Percentiles rank a stretch among this genome's conserved stretches.
Conservation (phyloP, 2,329 filamentous ascomycete genomes). For the Leptographium wingfieldii region DNA sequence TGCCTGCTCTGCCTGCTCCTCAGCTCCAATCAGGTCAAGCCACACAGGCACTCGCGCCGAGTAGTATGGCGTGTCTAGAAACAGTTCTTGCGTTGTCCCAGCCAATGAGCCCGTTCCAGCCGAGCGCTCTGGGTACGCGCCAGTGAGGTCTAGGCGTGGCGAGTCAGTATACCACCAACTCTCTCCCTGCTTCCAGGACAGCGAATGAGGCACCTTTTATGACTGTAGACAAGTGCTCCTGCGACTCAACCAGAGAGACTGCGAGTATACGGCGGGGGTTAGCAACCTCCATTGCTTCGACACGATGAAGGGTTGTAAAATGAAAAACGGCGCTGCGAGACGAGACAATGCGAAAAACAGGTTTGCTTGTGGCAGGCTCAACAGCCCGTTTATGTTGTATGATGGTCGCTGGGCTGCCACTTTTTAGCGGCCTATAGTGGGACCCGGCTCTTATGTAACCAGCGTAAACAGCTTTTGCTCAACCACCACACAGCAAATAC, state of each 20-base stretch:
- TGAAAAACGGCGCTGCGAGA: background rate
- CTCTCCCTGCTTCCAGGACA: background rate
- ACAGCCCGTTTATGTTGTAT: background rate
- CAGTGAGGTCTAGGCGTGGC: constrained; percentile 35
- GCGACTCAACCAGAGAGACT: constrained; percentile 36
- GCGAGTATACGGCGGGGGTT: constrained; percentile 47
- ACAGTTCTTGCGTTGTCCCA: constrained; percentile 44
- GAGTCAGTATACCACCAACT: background rate
- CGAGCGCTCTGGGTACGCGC: constrained; percentile 19
- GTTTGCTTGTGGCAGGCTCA: background rate
- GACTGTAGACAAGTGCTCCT: constrained; percentile 33
- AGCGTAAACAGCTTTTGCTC: too few species aligned
- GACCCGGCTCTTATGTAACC: background rate
- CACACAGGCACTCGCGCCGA: constrained; percentile 48
- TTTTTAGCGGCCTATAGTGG: constrained; percentile 1
- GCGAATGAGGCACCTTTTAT: constrained; percentile 35
- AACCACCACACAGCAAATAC: background rate
- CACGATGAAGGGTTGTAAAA: background rate
- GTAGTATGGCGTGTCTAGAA: constrained; percentile 49
- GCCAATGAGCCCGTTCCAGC: constrained; percentile 27
- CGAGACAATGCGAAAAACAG: background rate
- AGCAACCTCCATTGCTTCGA: constrained; percentile 25
- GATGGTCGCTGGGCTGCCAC: background rate
- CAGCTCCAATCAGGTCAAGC: constrained; percentile 37
- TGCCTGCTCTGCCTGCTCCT: background rate